Evolutionary conservation across 345 rosid species (phyloP), one percentile per base, ranked within the genome.

Genomic region (Erodium maritimum): DNA sequence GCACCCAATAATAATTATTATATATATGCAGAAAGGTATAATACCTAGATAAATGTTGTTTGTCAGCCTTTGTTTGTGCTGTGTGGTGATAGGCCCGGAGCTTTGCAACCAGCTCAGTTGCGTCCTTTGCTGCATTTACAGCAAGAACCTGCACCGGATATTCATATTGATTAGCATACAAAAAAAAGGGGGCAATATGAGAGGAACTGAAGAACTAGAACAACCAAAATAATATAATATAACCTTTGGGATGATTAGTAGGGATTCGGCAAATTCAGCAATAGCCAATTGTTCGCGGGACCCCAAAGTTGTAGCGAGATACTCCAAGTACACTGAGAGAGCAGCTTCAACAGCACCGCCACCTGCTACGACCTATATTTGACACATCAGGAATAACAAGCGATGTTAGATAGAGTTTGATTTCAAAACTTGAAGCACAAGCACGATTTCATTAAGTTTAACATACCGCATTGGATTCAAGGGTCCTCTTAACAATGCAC

Each of bases 271-370:
- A 77, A 93, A 89, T 70, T 93, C 97, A 50, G 97, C 97, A 59
- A 93, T 85, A 14, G 97, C 96, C 71, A 89, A 73, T 70, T 93
- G 97, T 78, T 89, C 96, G 7, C 95, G 85, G 20, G 97, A 93
- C 60, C 97, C 96, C 52, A 89, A 72, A 56, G 96, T 93, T 51
- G 91, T 87, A 21, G 96, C 99, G 48, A 89, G 95, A 69, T 83
- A 85, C 72, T 93, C 96, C 83, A 93, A 63, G 68, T 89, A 85
- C 29, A 93, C 96, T 54, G 97, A 83, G 57, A 89, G 72, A 45
- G 99, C 95, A 62, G 96, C 69, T 67, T 93, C 97, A 61, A 93
- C 97, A 1, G 99, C 99, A 61, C 97, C 99, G 68, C 99, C 99
- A 61, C 97, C 99, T 0, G 97, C 99, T 45, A 93, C 99, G 54